Evolutionary conservation across 2,329 filamentous ascomycete species (phyloP).

Genomic region (Sarocladium kiliense): DNA sequence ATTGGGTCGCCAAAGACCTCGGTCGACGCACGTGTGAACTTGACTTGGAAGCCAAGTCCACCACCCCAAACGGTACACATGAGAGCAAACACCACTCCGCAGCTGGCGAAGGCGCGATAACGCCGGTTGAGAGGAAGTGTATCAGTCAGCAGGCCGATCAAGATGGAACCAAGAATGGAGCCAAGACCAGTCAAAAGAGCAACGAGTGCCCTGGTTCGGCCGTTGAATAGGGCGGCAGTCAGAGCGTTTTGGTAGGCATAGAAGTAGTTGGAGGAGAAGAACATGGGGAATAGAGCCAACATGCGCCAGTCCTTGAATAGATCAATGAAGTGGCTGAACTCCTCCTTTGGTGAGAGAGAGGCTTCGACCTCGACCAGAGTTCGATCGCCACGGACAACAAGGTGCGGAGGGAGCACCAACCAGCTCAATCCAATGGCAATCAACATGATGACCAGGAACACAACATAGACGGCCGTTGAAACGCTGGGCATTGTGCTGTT

Average conservation of each 20-base stretch:
- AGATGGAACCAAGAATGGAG: constrained; percentile 64
- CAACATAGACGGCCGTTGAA: constrained; percentile 22
- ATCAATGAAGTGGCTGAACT: constrained; percentile 12
- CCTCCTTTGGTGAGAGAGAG: constrained; percentile 11
- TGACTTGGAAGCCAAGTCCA: constrained; percentile 63
- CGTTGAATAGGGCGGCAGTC: constrained; percentile 66
- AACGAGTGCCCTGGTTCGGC: constrained; percentile 70
- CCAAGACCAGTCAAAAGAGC: constrained; percentile 65
- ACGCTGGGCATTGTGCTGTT: constrained; percentile 32
- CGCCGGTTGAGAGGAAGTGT: constrained; percentile 47
- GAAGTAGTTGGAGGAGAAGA: constrained; percentile 79
- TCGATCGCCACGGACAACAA: constrained; percentile 6
- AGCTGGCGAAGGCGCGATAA: constrained; percentile 54
- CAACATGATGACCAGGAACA: constrained; percentile 27
- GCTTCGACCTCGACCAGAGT: constrained; percentile 3
- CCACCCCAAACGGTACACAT: constrained; percentile 66
- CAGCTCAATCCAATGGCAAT: constrained; percentile 1
- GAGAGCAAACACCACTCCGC: constrained; percentile 51
- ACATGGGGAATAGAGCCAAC: constrained; percentile 72
- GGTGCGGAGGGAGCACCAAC: constrained; percentile 4
- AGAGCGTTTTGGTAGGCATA: constrained; percentile 75
- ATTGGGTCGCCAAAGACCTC: constrained; percentile 14
- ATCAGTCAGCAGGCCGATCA: constrained; percentile 63
- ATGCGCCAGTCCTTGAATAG: constrained; percentile 35
- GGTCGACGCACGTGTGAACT: constrained; percentile 29